Evolutionary conservation across 2,329 filamentous ascomycete genomes (phyloP), one percentile per base, ranked within the genome.

Genomic region (Podosphaera aphanis): DNA sequence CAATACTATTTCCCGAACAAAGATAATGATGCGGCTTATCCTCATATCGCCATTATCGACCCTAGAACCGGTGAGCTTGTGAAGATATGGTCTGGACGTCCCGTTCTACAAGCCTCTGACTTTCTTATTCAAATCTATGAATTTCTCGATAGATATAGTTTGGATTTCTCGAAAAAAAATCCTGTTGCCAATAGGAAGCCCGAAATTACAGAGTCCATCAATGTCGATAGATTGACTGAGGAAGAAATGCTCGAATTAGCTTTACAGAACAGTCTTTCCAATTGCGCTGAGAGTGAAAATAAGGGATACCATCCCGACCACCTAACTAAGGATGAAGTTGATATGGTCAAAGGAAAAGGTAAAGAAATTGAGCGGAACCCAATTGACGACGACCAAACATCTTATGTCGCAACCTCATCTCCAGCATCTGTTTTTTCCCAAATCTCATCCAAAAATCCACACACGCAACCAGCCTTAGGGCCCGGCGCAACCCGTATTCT

Each of bases 171-270:
- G 56, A 88, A 80, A 59, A 93, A 92, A 64, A 98, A 98, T 57
- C 90, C 90, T 0, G 84, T 98, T 3, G 79, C 84, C 20, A 80
- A 76, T 59, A 68, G 79, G 46, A 83, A 83, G 60, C 69, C 77
- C 2, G 80, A 84, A 57, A 70, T 70, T 47, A 67, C 73, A 40
- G 78, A 79, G 57, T 68, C 73, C 44, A 69, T 82, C 46, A 83
- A 88, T 52, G 73, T 94, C 1, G 80, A 81, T 48, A 76, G 81
- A 35, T 88, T 98, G 79, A 93, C 84, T 0, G 90, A 98, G 59
- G 86, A 95, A 43, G 86, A 98, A 64, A 93, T 93, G 85, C 66
- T 98, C 53, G 81, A 94, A 61, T 77, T 94, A 72, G 90, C 90
- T 0, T 62, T 98, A 58, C 77, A 86, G 60, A 90, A 92, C 63